A percentile compares a stretch with the other conserved stretches of the same genome.
These are phyloP conservation scores for Fusarium subtropicale DNA, from an alignment of 2,329 filamentous ascomycete species.

Conservation along the genomic window DNA sequence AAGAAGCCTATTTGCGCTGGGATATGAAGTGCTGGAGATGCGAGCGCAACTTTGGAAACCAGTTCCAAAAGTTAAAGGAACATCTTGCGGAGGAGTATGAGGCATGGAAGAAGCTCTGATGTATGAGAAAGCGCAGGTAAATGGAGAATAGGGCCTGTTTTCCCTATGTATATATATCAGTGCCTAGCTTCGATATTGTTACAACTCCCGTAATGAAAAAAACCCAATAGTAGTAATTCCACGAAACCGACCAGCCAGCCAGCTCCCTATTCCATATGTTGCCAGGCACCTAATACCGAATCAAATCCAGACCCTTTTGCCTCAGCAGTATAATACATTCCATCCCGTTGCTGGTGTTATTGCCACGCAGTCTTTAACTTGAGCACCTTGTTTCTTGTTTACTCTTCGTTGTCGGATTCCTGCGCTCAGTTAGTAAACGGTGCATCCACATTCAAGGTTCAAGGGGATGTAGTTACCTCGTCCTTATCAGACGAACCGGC, in stretches of 20 bases:
- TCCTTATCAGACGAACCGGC: slow-evolving; percentile 35
- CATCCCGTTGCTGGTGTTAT: not conserved
- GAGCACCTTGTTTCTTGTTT: slow-evolving; percentile 9
- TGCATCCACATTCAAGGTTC: slow-evolving; percentile 38
- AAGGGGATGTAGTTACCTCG: slow-evolving; percentile 47
- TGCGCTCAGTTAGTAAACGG: slow-evolving; percentile 49
- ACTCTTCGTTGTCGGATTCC: slow-evolving; percentile 40
- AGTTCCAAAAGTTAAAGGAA: slow-evolving; percentile 77
- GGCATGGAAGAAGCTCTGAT: slow-evolving; percentile 75
- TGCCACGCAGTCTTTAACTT: not conserved
- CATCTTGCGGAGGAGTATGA: slow-evolving; percentile 83
- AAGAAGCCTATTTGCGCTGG: slow-evolving; percentile 69
- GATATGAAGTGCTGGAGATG: slow-evolving; percentile 90
- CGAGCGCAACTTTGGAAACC: slow-evolving; percentile 76
- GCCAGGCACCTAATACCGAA: slow-evolving; percentile 11
- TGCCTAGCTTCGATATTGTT: slow-evolving; percentile 21
- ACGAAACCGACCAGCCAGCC: slow-evolving; percentile 11
- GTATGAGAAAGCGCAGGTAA: not conserved
- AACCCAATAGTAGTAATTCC: slow-evolving; percentile 12
- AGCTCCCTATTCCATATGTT: not conserved
- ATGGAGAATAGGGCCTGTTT: slow-evolving; percentile 33
- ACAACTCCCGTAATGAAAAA: slow-evolving; percentile 30
- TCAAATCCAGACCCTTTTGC: slow-evolving; percentile 9
- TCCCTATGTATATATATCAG: slow-evolving; percentile 21
- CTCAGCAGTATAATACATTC: slow-evolving; percentile 6